A percentile compares a stretch with the other conserved stretches of the same genome.
Conservation (phyloP, 768 basidiomycete genomes). For the Podaxis rugospora region DNA sequence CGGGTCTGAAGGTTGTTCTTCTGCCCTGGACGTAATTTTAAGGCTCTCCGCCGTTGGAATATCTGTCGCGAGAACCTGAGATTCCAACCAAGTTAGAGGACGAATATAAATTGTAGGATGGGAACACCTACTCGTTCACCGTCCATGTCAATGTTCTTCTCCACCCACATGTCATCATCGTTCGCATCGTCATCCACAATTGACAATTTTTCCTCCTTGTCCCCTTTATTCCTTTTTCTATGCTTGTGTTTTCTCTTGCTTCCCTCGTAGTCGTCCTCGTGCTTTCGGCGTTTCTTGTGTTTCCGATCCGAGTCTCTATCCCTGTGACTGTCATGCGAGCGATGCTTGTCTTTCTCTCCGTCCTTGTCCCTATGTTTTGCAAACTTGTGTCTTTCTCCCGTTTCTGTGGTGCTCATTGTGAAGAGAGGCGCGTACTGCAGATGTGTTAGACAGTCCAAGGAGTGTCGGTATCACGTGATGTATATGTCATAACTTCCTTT, state of each 20-base stretch:
- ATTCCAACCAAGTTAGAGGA: conserved; percentile 1
- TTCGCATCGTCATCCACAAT: conserved; percentile 71
- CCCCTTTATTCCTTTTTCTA: conserved; percentile 37
- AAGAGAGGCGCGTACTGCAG: background rate
- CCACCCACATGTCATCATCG: conserved; percentile 80
- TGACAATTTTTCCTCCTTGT: conserved; percentile 36
- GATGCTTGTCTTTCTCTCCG: conserved; percentile 27
- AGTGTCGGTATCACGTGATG: too few relatives aligned
- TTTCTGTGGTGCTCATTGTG: conserved; percentile 1
- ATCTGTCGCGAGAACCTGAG: conserved; percentile 59
- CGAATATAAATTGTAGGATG: background rate
- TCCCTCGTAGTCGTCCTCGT: conserved; percentile 34
- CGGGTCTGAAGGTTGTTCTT: conserved; percentile 37
- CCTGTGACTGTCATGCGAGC: conserved; percentile 16
- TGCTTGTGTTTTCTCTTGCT: conserved; percentile 30
- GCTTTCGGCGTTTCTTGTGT: conserved; percentile 52
- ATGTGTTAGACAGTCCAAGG: too few relatives aligned
- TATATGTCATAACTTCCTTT: conserved; percentile 9
- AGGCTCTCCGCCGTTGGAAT: conserved; percentile 77
- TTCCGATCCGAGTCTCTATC: conserved; percentile 40
- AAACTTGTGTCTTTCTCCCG: conserved; percentile 29
- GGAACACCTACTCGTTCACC: conserved; percentile 59
- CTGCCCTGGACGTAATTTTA: conserved; percentile 59
- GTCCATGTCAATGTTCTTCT: conserved; percentile 80
- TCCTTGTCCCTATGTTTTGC: conserved; percentile 17